Base-by-base conservation (phyloP, 306 rosid genomes). In the Carpinus fangiana region DNA sequence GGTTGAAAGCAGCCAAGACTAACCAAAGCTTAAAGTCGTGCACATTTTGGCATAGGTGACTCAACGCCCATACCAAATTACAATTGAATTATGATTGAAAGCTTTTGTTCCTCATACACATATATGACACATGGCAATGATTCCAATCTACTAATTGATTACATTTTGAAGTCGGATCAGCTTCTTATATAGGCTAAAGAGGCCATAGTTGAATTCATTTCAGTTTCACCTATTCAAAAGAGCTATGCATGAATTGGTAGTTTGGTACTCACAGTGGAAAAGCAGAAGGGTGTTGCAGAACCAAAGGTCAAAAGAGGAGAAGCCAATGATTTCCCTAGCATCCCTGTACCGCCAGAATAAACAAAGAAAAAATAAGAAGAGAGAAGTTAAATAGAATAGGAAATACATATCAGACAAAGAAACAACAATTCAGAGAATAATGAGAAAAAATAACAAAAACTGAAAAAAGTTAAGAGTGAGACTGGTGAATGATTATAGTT, bases 241-340 rank as follows among this genome's bases (percentile, higher is more conserved):
- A 68, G 26, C 7, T 2, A 64, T 18, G 26, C 18, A 66, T 9
- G 50, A 18, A 66, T 66, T 8, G 72, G 71, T 8, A 66, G 17
- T 17, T 66, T 67, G 38, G 60, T 60, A 76, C 81, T 81, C 71
- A 90, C 97, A 73, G 82, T n/a, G 68, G 85, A 80, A 78, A 20
- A 84, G 77, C 23, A 75, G 76, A 81, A 70, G n/a, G 77, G 79
- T 71, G 90, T 34, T 4, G 87, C 87, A 51, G 75, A 86, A 87
- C 81, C 84, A 82, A 71, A 43, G 70, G 90, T 77, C 48, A 84
- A 71, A 34, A 89, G 51, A 74, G 98, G 90, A 73, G 86, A 94
- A 64, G 84, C 84, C 77, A 85, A 81, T 31, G 86, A 85, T 73
- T 81, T 84, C 47, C 86, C 90, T 59, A 92, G 81, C 93, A 92